Base-by-base conservation (phyloP, 169 alveolate genomes). In the Plasmodium blacklocki region DNA sequence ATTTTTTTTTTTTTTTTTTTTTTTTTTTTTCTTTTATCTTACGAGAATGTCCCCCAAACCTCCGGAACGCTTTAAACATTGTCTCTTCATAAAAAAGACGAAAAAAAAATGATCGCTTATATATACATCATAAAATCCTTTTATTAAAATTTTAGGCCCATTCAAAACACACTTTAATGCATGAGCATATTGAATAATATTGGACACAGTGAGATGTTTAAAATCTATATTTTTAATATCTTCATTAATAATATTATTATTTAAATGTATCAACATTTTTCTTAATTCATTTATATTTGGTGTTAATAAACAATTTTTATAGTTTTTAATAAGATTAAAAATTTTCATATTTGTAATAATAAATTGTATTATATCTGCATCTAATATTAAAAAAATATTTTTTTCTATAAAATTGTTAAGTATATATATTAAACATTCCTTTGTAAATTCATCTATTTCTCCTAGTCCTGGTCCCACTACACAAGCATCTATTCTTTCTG, bases 381-480 rank as follows among this genome's bases (percentile, higher is more conserved):
- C 89, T 2, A 78, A 59, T 15, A 78, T 78, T 63, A 78, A 45
- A 47, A 64, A 78, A 12, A 78, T 50, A 47, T 78, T 78, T 63
- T 49, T 64, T 64, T 78, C 21, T 78, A 78, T 52, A 60, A 78
- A 64, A 18, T 50, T 64, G 23, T 66, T 18, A 8, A 78, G 50
- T 50, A 78, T 21, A 50, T 29, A 78, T 52, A 12, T 49, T 11
- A 78, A 52, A 50, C 89, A 78, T 2, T 15, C 56, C 50, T 64
- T 43, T 26, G 88, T 93, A 32, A 75, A 67, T 47, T 74, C 90
- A 45, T 88, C 75, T 26, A 94, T 96, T 66, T 97, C 94, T 15
- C 99, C 98, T 29, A 97, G 93, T 14, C 99, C 99, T 56, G 98
- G 98, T 0, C 99, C 98, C 60, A 97, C 94, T 23, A 96, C 96